Conservation (phyloP, 768 basidiomycete genomes). For the Rhizopogon vulgaris region DNA sequence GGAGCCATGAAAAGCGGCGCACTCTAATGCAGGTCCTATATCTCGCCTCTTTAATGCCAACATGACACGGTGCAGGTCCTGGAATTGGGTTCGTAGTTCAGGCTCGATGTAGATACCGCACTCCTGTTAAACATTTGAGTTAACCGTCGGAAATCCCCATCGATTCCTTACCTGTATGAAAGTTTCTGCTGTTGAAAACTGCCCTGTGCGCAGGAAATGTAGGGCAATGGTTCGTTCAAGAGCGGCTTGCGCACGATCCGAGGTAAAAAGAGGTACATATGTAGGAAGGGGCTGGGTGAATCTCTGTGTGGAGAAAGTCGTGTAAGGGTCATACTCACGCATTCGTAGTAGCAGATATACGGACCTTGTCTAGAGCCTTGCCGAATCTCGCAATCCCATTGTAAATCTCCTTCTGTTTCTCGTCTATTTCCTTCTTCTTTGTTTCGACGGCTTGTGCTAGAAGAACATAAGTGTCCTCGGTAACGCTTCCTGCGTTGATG, state of each 20-base stretch:
- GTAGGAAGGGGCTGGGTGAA: conserved; percentile 55
- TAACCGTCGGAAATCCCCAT: conserved; percentile 1
- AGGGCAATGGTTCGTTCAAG: conserved; percentile 66
- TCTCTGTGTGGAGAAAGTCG: conserved; percentile 36
- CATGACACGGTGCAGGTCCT: conserved; percentile 68
- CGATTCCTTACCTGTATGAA: conserved; percentile 56
- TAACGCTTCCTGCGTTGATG: conserved; percentile 41
- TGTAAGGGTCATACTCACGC: conserved; percentile 4
- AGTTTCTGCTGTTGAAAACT: conserved; percentile 69
- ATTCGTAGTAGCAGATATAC: conserved; percentile 9
- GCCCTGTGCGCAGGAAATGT: conserved; percentile 77
- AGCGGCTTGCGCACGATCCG: conserved; percentile 49
- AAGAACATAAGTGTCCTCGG: conserved; percentile 42
- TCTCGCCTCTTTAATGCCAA: conserved; percentile 59
- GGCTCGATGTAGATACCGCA: conserved; percentile 50
- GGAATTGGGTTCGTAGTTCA: conserved; percentile 49
- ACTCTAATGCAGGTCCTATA: conserved; percentile 77
- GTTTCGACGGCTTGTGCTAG: conserved; percentile 57
- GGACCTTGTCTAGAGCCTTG: conserved; percentile 88
- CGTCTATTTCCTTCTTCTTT: conserved; percentile 80
- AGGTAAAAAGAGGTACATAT: conserved; percentile 62
- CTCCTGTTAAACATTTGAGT: conserved; percentile 42
- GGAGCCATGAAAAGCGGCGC: conserved; percentile 16
- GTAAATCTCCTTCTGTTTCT: conserved; percentile 86
- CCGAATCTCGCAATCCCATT: conserved; percentile 70